Percentiles rank a stretch among this genome's conserved stretches.
phyloP scores from a whole-genome alignment of 257 asterid species.

The Schizonepeta tenuifolia region DNA sequence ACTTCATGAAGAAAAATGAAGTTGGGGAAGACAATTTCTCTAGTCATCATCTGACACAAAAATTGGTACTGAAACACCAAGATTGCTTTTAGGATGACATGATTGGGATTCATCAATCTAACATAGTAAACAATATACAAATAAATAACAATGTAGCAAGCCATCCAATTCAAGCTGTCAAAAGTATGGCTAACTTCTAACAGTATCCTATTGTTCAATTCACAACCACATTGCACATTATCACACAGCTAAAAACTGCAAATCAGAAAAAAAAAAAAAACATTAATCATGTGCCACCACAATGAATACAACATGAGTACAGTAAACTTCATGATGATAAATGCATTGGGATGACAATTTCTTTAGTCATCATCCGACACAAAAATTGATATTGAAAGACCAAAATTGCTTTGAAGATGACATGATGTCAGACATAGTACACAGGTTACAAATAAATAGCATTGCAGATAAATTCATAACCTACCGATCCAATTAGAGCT shows the following conservation, averaged over 20 bases:
- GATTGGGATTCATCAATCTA: background rate
- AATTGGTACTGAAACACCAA: slow-evolving; percentile 37
- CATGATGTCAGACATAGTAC: background rate
- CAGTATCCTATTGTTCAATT: background rate
- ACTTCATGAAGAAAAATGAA: background rate
- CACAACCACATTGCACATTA: background rate
- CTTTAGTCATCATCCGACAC: slow-evolving; percentile 55
- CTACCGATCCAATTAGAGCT: background rate
- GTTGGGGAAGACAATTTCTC: slow-evolving; percentile 11
- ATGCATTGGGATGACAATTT: background rate
- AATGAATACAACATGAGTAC: slow-evolving; percentile 13
- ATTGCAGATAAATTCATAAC: too few relatives aligned
- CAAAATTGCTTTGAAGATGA: slow-evolving; percentile 55
- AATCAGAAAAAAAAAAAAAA: background rate
- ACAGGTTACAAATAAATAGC: background rate
- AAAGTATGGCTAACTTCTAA: too few relatives aligned
- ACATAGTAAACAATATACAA: background rate
- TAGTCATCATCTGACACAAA: slow-evolving; percentile 56
- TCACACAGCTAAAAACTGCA: background rate
- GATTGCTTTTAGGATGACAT: slow-evolving; percentile 51
- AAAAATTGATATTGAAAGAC: slow-evolving; percentile 34
- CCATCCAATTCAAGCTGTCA: background rate
- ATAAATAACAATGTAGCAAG: background rate
- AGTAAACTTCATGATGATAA: slow-evolving; percentile 2
- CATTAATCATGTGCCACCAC: slow-evolving; percentile 18